Base-by-base conservation (phyloP, 495 filamentous ascomycete genomes). In the Penicillium ucsense region DNA sequence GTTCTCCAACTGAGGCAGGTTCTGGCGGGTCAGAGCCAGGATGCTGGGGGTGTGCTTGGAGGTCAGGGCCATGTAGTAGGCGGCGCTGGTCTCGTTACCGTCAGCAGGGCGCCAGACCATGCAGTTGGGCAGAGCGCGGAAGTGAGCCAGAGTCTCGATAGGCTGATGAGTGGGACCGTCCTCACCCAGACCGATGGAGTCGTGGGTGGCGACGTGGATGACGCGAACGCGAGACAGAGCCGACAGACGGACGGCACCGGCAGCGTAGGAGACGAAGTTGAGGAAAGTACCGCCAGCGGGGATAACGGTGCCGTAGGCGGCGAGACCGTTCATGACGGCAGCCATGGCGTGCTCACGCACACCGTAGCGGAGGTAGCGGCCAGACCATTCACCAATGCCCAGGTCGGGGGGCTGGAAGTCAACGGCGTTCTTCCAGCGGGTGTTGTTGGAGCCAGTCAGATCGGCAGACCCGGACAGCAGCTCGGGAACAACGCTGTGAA, bases 71-170 rank as follows among this genome's bases (percentile, higher is more conserved):
- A 92, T 74, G 73, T 99, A 99, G 80, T 99, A 99, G 55, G 94
- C 92, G 57, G 89, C 89, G 65, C 85, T 91, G 59, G 84, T 90
- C 85, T 99, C 92, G 75, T 99, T 99, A 56, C 92, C 92, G 63
- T 99, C 92, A 49, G 92, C 92, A 49, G 92, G 92, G 64, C 92
- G 92, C 92, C 92, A 99, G 60, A 97, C 94, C 92, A 97, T 96
- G 80, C 85, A 88, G 85, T 99, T 99, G 56, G 92, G 92, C 55
- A 97, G 80, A 47, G 94, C 94, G 69, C 92, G 92, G 88, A 97
- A 97, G 73, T 99, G 92, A 51, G 92, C 86, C 41, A 99, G 83
- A n/a, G 89, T 95, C 81, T 99, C 92, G 61, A 99, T 94, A 63
- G 92, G 92, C 78, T 99, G 92, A 76, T 99, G 92, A 45, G 92